Conservation (phyloP, 208 protist genomes). For the Kentomonas sorsogonicus region DNA sequence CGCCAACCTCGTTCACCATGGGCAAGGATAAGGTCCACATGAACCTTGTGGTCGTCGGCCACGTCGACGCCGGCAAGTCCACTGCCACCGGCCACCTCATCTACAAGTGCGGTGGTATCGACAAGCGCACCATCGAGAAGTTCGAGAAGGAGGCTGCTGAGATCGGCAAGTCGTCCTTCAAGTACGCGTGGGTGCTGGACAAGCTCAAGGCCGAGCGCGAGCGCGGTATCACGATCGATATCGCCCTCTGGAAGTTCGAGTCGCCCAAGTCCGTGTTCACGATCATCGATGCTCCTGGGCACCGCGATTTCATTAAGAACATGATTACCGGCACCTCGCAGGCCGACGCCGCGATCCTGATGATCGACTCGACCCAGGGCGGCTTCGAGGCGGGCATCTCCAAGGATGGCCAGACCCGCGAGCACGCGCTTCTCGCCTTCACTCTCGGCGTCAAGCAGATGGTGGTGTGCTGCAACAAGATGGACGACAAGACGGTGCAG, state of each 20-base stretch:
- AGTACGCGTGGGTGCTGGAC: conserved; percentile 91
- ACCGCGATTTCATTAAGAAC: conserved; percentile 93
- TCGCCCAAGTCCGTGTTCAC: conserved; percentile 86
- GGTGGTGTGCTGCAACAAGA: conserved; percentile 89
- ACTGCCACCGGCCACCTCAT: conserved; percentile 88
- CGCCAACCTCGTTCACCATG: conserved; percentile 23
- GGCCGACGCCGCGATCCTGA: conserved; percentile 83
- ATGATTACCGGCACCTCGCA: conserved; percentile 91
- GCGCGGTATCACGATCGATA: conserved; percentile 91
- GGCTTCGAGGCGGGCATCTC: conserved; percentile 94
- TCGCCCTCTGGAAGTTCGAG: conserved; percentile 88
- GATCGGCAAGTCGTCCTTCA: conserved; percentile 90
- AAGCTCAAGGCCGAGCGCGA: conserved; percentile 90
- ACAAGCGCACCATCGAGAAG: conserved; percentile 83
- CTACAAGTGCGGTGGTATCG: conserved; percentile 87
- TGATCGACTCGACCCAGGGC: conserved; percentile 73
- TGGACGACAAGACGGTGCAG: conserved; percentile 83
- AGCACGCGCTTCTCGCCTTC: conserved; percentile 86
- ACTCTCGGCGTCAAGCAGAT: conserved; percentile 88
- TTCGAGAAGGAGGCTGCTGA: conserved; percentile 88
- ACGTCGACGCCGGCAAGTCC: conserved; percentile 62
- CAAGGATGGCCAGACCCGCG: conserved; percentile 87
- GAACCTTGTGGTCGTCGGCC: conserved; percentile 22
- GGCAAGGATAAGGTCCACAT: conserved; percentile 58
- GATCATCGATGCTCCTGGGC: conserved; percentile 93